These are phyloP conservation scores for Geosmithia putterillii DNA, from an alignment of 2,329 filamentous ascomycete species.

Conservation along the genomic window DNA sequence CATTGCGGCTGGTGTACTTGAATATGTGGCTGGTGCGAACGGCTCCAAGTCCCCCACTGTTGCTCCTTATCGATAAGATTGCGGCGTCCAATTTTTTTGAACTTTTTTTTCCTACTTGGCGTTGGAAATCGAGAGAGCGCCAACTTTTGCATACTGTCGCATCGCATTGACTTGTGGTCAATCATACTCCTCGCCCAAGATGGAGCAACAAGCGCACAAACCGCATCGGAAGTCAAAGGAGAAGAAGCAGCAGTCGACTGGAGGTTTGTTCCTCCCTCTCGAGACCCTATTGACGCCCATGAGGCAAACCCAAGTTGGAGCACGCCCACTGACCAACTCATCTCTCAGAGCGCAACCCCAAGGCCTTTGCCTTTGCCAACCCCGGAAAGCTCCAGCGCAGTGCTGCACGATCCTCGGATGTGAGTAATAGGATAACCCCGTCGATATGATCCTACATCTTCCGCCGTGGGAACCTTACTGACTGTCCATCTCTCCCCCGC, in stretches of 20 bases:
- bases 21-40: background rate
- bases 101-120: slow-evolving; percentile 9
- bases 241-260: slow-evolving; percentile 51
- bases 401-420: slow-evolving; percentile 61
- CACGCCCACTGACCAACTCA: slow-evolving; percentile 8
- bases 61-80: slow-evolving; percentile 5
- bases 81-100: slow-evolving; percentile 11
- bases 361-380: slow-evolving; percentile 76
- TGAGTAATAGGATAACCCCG: slow-evolving; percentile 23
- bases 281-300: too few species aligned
- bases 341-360: slow-evolving; percentile 60
- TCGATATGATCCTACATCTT: too few species aligned
- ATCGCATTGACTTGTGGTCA: background rate
- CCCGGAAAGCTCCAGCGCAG: slow-evolving; percentile 71
- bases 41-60: background rate
- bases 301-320: background rate
- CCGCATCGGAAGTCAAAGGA: slow-evolving; percentile 80
- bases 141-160: background rate
- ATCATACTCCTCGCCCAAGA: slow-evolving; percentile 23
- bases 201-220: slow-evolving; percentile 77
- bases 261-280: slow-evolving; percentile 26
- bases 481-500: slow-evolving; percentile 8
- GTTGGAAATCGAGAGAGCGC: background rate
- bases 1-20: too few species aligned
- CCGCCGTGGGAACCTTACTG: too few species aligned